A percentile compares a stretch with the other conserved stretches of the same genome.
phyloP scores from a whole-genome alignment of 371 early-diverging fungal genomes.

The Conidiobolus incongruus region DNA sequence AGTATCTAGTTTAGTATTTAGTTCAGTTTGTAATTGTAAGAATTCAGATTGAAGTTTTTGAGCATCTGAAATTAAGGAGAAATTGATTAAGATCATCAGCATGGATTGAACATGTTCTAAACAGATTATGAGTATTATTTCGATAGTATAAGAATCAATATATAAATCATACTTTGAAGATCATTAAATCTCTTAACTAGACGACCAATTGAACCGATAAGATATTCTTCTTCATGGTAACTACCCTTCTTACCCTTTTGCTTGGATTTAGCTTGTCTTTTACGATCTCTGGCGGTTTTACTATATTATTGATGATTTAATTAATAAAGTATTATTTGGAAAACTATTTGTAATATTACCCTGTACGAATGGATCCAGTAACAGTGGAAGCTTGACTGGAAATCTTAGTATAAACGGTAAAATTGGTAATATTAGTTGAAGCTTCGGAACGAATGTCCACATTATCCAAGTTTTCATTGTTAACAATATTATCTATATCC shows the following conservation, averaged over 20 bases:
- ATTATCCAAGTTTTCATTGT: constrained; percentile 42
- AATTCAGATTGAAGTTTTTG: too few species aligned
- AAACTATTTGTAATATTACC: too few species aligned
- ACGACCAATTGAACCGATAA: constrained; percentile 32
- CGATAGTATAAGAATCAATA: background rate
- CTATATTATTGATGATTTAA: constrained; percentile 10
- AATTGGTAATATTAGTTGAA: constrained; percentile 71
- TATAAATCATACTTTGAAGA: background rate
- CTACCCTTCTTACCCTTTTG: constrained; percentile 71
- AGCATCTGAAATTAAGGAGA: too few species aligned
- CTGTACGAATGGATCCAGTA: too few species aligned
- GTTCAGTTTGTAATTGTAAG: too few species aligned
- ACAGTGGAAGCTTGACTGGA: constrained; percentile 20
- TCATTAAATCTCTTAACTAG: background rate
- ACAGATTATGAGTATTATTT: too few species aligned
- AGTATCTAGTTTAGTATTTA: too few species aligned
- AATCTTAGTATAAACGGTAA: constrained; percentile 46
- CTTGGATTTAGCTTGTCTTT: constrained; percentile 47
- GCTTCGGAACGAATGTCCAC: constrained; percentile 88
- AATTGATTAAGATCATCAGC: too few species aligned
- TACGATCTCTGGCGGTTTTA: constrained; percentile 42
- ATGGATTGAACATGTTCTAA: too few species aligned
- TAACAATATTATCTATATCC: too few species aligned
- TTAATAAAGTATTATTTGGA: too few species aligned
- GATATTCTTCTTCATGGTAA: constrained; percentile 72